Percentiles rank a stretch among this genome's conserved stretches.
Evolutionary conservation across 139 green algal genomes (phyloP).

Genomic region (Chlamydomonas incerta): DNA sequence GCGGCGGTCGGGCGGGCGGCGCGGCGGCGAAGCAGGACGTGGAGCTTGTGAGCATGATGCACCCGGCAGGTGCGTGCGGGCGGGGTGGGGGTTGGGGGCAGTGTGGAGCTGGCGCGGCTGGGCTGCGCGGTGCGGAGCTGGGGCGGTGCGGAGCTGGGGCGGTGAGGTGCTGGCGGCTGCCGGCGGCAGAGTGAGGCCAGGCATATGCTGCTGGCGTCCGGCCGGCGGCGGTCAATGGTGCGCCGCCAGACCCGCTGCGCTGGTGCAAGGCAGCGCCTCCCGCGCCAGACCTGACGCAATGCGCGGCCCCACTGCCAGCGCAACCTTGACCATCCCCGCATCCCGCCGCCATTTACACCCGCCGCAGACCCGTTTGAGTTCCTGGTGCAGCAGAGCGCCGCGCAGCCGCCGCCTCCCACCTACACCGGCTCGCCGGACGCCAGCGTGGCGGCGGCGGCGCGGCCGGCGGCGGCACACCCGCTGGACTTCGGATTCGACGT

Average conservation of each 20-base stretch:
- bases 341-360: background rate
- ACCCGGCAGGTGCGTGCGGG: background rate
- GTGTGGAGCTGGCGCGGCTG: too few relatives aligned
- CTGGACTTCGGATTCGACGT: background rate
- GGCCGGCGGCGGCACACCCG: background rate
- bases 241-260: too few relatives aligned
- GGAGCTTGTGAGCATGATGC: constrained; percentile 12
- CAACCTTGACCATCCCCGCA: background rate
- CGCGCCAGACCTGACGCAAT: too few relatives aligned
- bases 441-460: background rate
- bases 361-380: constrained; percentile 1
- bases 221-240: too few relatives aligned
- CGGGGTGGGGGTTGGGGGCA: background rate
- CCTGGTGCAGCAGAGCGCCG: background rate
- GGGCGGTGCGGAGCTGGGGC: too few relatives aligned
- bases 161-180: too few relatives aligned
- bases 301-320: background rate
- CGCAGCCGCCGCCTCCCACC: background rate
- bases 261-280: too few relatives aligned
- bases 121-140: too few relatives aligned
- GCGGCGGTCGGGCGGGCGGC: background rate
- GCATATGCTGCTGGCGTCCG: too few relatives aligned
- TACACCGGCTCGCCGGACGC: background rate
- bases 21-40: background rate
- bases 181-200: too few relatives aligned